Evolutionary conservation across 2,329 filamentous ascomycete genomes (phyloP).

Genomic region (Talaromyces verruculosus): DNA sequence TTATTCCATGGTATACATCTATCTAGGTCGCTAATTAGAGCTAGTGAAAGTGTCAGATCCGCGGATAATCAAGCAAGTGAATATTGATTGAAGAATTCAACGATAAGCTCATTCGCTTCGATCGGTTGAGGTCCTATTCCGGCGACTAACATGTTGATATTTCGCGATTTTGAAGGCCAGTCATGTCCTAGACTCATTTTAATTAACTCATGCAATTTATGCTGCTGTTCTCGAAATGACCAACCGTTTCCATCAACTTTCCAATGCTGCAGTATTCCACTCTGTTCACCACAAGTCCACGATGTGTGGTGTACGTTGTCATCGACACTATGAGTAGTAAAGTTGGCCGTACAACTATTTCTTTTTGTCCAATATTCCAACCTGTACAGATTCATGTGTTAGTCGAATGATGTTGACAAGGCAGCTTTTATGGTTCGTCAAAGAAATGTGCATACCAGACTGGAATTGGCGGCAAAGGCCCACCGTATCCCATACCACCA

Average conservation of each 20-base stretch:
- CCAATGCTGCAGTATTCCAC: conserved; percentile 47
- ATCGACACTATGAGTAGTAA: conserved; percentile 36
- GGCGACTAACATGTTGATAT: conserved; percentile 46
- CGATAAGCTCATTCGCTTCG: conserved; percentile 47
- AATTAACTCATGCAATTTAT: neutral
- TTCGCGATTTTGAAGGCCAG: conserved; percentile 50
- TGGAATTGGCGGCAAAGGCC: conserved; percentile 48
- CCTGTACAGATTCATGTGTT: neutral
- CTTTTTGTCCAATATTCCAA: conserved; percentile 43
- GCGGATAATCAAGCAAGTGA: neutral
- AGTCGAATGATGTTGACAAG: neutral
- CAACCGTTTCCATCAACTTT: conserved; percentile 47
- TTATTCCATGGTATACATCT: neutral
- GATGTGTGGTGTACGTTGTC: conserved; percentile 46
- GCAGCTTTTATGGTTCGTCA: neutral
- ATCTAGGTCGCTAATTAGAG: neutral
- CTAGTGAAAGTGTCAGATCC: neutral
- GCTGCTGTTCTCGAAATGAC: conserved; percentile 14
- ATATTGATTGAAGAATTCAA: conserved; percentile 48
- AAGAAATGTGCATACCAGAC: conserved; percentile 40
- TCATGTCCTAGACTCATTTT: conserved; percentile 36
- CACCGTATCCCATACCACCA: conserved; percentile 46
- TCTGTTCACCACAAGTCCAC: conserved; percentile 43
- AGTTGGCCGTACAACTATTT: conserved; percentile 40
- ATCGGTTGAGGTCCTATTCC: conserved; percentile 46